Evolutionary conservation across 2,329 filamentous ascomycete species (phyloP).

Genomic region (Fusarium odoratissimum): DNA sequence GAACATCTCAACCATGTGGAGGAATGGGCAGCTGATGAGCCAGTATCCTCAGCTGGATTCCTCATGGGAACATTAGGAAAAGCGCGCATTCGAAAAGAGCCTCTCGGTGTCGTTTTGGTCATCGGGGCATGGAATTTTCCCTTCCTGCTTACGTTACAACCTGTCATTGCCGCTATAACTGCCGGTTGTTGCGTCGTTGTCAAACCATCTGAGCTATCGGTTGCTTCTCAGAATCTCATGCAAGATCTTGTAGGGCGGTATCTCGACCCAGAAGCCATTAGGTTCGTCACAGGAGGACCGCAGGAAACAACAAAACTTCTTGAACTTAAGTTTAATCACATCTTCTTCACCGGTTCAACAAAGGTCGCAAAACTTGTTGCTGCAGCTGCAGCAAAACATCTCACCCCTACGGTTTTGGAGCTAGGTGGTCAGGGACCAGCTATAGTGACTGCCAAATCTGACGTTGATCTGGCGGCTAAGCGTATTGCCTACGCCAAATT

Average conservation of each 20-base stretch:
- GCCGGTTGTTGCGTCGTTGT: conserved; percentile 56
- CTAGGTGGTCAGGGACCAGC: conserved; percentile 59
- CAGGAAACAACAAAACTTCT: conserved; percentile 53
- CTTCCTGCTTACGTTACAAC: conserved; percentile 52
- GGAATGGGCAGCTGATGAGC: conserved; percentile 54
- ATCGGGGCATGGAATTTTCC: conserved; percentile 62
- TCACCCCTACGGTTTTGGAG: conserved; percentile 59
- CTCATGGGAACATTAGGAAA: conserved; percentile 45
- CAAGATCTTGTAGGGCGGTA: conserved; percentile 55
- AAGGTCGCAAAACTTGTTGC: conserved; percentile 53
- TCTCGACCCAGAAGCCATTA: conserved; percentile 54
- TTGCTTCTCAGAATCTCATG: conserved; percentile 51
- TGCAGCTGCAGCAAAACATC: conserved; percentile 55
- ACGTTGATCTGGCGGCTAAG: conserved; percentile 57
- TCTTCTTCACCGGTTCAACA: conserved; percentile 59
- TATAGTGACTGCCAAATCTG: conserved; percentile 54
- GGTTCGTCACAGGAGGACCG: conserved; percentile 51
- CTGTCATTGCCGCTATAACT: conserved; percentile 56
- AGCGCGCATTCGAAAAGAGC: conserved; percentile 55
- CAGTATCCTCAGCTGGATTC: conserved; percentile 43
- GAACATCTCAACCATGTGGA: conserved; percentile 53
- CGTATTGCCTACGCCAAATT: conserved; percentile 57
- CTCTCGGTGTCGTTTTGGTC: conserved; percentile 57
- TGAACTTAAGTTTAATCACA: conserved; percentile 54
- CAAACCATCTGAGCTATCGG: conserved; percentile 58